Evolutionary conservation across 2,329 filamentous ascomycete species (phyloP).

Genomic region (Magnaporthiopsis incrustans): DNA sequence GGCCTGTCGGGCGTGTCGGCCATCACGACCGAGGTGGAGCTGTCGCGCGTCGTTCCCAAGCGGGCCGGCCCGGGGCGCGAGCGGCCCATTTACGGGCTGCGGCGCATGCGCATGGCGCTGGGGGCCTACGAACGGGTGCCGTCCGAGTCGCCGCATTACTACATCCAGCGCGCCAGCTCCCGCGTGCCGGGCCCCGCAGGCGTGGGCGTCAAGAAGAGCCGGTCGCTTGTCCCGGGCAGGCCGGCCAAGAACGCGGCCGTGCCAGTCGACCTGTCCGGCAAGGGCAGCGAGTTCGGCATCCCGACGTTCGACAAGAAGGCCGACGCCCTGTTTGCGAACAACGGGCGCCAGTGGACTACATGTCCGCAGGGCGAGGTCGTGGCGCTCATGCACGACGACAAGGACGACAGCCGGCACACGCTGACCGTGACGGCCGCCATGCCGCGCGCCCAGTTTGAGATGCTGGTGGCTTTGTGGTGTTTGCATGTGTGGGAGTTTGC

Average conservation of each 20-base stretch:
- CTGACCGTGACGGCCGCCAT: background rate
- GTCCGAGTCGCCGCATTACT: background rate
- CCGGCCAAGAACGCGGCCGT: background rate
- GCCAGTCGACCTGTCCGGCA: constrained; percentile 2
- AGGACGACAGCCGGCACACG: background rate
- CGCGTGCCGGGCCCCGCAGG: constrained; percentile 1
- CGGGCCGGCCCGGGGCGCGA: background rate
- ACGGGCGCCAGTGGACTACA: background rate
- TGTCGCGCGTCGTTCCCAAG: background rate
- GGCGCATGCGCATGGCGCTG: background rate
- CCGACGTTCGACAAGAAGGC: constrained; percentile 2
- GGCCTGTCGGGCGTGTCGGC: background rate
- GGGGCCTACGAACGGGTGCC: background rate
- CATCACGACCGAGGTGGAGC: background rate
- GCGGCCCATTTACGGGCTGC: background rate
- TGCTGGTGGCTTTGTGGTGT: constrained; percentile 6
- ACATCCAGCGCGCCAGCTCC: constrained; percentile 1
- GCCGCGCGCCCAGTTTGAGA: constrained; percentile 2
- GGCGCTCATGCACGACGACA: constrained; percentile 1
- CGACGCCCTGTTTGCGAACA: background rate
- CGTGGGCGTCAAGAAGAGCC: constrained; percentile 1
- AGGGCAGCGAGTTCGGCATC: background rate
- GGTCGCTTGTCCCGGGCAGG: background rate
- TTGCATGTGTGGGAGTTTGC: constrained; percentile 5
- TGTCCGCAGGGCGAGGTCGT: background rate